Evolutionary conservation across 164 flowering plant genomes (phyloP).

Genomic region (Paratinospora sagittata): DNA sequence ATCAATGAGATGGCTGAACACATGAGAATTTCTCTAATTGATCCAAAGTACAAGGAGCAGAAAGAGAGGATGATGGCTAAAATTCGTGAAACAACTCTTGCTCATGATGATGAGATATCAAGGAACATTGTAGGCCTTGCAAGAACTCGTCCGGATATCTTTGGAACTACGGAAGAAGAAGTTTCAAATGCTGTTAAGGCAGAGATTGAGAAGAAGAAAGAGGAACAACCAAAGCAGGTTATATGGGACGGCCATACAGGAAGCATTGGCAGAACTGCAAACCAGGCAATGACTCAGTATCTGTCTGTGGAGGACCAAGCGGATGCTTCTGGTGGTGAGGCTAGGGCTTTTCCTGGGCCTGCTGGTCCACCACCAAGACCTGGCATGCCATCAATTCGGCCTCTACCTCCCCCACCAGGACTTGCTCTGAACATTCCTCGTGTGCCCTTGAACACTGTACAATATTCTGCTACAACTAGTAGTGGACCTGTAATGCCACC

Average conservation of each 20-base stretch:
- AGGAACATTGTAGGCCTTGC: conserved; percentile 97
- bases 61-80: conserved; percentile 98
- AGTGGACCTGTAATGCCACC: conserved; percentile 43
- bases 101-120: conserved; percentile 92
- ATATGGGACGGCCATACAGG: conserved; percentile 99
- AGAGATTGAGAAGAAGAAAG: conserved; percentile 93
- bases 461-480: conserved; percentile 43
- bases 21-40: conserved; percentile 96
- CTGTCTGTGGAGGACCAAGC: conserved; percentile 52
- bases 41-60: conserved; percentile 98
- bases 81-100: conserved; percentile 94
- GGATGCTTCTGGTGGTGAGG: conserved; percentile 38
- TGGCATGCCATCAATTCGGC: conserved; percentile 69
- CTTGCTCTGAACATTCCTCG: conserved; percentile 76
- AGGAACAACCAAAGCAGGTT: conserved; percentile 95
- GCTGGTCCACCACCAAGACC: conserved; percentile 81
- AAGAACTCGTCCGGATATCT: conserved; percentile 93
- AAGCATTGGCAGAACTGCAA: conserved; percentile 97
- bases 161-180: conserved; percentile 99
- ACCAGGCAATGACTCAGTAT: conserved; percentile 86
- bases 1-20: conserved; percentile 97
- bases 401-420: conserved; percentile 92
- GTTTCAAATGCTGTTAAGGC: conserved; percentile 99
- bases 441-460: conserved; percentile 41
- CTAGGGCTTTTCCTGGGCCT: conserved; percentile 69